A percentile compares a stretch with the other conserved stretches of the same genome.
These are phyloP conservation scores for Dillenia turbinata DNA, from an alignment of 164 flowering plant species.

Conservation along the genomic window DNA sequence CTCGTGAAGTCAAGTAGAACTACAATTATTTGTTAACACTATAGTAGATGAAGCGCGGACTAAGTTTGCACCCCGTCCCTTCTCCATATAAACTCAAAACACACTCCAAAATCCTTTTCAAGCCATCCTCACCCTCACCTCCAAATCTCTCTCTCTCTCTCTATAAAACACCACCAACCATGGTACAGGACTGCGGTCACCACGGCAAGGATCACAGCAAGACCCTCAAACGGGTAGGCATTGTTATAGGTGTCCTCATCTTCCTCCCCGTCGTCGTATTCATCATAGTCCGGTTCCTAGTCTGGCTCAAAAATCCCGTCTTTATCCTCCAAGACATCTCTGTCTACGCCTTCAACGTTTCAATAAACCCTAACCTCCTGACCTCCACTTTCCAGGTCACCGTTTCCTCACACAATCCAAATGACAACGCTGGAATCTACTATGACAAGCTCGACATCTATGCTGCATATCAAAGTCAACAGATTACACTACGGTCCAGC, in stretches of 20 bases:
- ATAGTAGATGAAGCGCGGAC: too few relatives aligned
- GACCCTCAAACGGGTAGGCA: constrained; percentile 16
- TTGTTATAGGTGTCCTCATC: constrained; percentile 16
- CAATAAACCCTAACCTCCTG: constrained; percentile 40
- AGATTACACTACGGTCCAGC: constrained; percentile 51
- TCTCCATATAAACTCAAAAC: too few relatives aligned
- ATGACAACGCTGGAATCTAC: constrained; percentile 62
- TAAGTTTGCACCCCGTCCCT: too few relatives aligned
- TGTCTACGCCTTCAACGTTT: constrained; percentile 61
- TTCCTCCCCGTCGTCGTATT: constrained; percentile 33
- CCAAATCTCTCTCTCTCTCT: too few relatives aligned
- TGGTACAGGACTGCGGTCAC: constrained; percentile 25
- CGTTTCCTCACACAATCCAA: constrained; percentile 59
- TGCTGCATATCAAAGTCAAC: constrained; percentile 63
- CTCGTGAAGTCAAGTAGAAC: too few relatives aligned
- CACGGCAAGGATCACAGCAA: constrained; percentile 19
- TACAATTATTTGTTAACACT: too few relatives aligned
- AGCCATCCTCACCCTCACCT: too few relatives aligned
- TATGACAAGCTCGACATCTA: constrained; percentile 59
- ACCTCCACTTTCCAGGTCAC: constrained; percentile 62
- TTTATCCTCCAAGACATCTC: constrained; percentile 80
- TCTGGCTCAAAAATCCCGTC: constrained; percentile 47
- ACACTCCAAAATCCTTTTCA: too few relatives aligned
- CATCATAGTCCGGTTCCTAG: constrained; percentile 44
- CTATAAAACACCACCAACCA: not conserved